Evolutionary conservation across 768 basidiomycete genomes (phyloP), one percentile per base, ranked within the genome.

Genomic region (Tulasnella sp.): DNA sequence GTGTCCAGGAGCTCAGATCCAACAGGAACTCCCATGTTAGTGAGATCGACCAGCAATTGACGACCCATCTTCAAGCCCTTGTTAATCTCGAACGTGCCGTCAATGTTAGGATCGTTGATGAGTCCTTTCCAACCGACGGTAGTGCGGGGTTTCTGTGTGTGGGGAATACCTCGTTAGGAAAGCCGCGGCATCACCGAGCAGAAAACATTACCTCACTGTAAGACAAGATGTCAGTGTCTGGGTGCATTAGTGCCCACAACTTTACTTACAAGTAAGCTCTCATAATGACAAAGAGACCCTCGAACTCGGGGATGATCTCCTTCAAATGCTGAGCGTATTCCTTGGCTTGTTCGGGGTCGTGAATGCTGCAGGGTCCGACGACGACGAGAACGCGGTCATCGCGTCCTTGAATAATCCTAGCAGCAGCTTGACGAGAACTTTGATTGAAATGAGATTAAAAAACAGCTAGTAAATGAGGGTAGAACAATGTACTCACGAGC

Each of bases 41-140:
- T 95, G 76, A 99, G 86, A 80, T 98, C 94, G 76, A 90, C 90
- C 62, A 98, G 89, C 39, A 99, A 86, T 77, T 95, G 87, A 59
- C 97, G 86, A 0, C 92, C 93, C 69, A 89, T 86, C 59, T 90
- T 89, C 39, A 98, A 87, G 59, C 96, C 96, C 82, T 96, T 96
- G 88, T 98, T 99, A 79, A 99, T 99, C 75, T 88, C 84, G 89
- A 93, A 98, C 69, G 92, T 90, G 69, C 92, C 93, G 78, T 98
- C 92, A 78, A 98, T 92, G 78, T 96, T 90, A 3, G 95, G 95
- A 81, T 98, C 96, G 79, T 84, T 84, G 79, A 84, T 83, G 35
- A 83, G 77, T 47, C 96, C 97, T 83, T 99, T 98, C 82, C 82
- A 71, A 9, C 70, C 70, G 22, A 71, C 70, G 7, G 70, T 71